Conservation (phyloP, 768 basidiomycete species). For the Collybia nuda region DNA sequence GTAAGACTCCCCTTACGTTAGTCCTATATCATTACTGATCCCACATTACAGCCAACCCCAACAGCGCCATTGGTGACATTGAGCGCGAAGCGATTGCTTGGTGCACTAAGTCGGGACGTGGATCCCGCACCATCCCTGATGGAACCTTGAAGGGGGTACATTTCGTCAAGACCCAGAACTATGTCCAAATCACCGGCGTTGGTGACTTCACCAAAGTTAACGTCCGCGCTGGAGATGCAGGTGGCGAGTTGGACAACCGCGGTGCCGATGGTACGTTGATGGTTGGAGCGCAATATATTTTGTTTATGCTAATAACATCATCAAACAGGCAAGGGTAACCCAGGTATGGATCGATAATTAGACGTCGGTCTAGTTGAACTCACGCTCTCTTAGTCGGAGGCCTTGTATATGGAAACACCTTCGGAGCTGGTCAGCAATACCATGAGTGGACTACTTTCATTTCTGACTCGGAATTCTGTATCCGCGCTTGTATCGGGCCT, state of each 20-base stretch:
- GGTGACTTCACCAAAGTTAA: constrained; percentile 74
- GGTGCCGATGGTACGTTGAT: constrained; percentile 52
- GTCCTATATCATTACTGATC: background rate
- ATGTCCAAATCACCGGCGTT: constrained; percentile 60
- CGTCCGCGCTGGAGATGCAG: constrained; percentile 49
- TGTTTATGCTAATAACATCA: background rate
- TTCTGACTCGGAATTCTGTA: constrained; percentile 64
- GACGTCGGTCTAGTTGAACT: constrained; percentile 14
- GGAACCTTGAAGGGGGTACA: constrained; percentile 71
- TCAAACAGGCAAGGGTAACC: constrained; percentile 42
- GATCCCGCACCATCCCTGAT: constrained; percentile 69
- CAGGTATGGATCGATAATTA: constrained; percentile 23
- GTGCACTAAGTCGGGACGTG: constrained; percentile 73
- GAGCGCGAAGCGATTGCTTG: constrained; percentile 72
- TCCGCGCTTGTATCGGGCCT: constrained; percentile 70
- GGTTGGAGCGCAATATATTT: background rate
- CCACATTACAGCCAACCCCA: constrained; percentile 15
- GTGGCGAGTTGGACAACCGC: constrained; percentile 74
- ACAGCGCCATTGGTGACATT: constrained; percentile 61
- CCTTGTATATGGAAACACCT: constrained; percentile 65
- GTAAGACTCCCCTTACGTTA: constrained; percentile 20
- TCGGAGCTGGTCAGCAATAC: constrained; percentile 50
- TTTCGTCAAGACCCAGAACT: constrained; percentile 63
- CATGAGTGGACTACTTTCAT: constrained; percentile 89
- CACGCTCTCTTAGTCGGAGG: constrained; percentile 54